A percentile compares a stretch with the other conserved stretches of the same genome.
These are phyloP conservation scores for Drechmeria coniospora DNA, from an alignment of 2,329 filamentous ascomycete species.

Conservation along the genomic window DNA sequence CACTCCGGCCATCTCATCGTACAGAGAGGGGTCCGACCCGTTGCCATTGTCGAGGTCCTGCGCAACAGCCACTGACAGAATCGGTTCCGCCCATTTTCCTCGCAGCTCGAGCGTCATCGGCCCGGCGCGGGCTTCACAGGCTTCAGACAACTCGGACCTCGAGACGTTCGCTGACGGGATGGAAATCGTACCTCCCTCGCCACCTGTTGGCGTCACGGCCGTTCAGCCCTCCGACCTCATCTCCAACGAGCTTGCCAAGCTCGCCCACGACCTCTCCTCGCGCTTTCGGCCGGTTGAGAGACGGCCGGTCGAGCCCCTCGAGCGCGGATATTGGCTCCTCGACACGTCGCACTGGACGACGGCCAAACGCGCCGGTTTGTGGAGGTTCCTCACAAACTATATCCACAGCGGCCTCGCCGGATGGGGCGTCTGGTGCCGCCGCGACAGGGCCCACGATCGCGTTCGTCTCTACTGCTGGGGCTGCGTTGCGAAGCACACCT, in stretches of 20 bases:
- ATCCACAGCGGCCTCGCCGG: slow-evolving; percentile 44
- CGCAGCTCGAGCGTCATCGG: slow-evolving; percentile 17
- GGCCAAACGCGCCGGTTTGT: slow-evolving; percentile 35
- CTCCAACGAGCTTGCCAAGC: slow-evolving; percentile 36
- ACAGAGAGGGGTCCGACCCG: slow-evolving; percentile 16
- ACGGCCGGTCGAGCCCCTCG: slow-evolving; percentile 32
- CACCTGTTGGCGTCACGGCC: slow-evolving; percentile 29
- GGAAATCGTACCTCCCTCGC: slow-evolving; percentile 39
- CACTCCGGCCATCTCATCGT: slow-evolving; percentile 5
- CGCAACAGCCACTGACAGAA: slow-evolving; percentile 4
- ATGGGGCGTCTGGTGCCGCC: slow-evolving; percentile 49
- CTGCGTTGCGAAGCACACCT: slow-evolving; percentile 54
- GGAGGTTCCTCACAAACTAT: slow-evolving; percentile 45
- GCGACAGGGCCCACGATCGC: slow-evolving; percentile 22
- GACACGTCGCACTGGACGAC: slow-evolving; percentile 38
- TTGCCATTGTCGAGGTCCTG: slow-evolving; percentile 13
- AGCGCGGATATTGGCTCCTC: slow-evolving; percentile 68
- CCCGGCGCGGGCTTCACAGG: slow-evolving; percentile 6
- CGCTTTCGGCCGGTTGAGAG: slow-evolving; percentile 33
- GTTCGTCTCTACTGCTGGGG: slow-evolving; percentile 69
- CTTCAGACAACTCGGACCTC: slow-evolving; percentile 4
- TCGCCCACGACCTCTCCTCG: slow-evolving; percentile 32
- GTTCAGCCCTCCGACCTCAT: slow-evolving; percentile 35
- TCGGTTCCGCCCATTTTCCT: slow-evolving; percentile 6
- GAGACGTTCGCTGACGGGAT: slow-evolving; percentile 17